Base-by-base conservation (phyloP, 495 filamentous ascomycete genomes). In the Aspergillus avenaceus region DNA sequence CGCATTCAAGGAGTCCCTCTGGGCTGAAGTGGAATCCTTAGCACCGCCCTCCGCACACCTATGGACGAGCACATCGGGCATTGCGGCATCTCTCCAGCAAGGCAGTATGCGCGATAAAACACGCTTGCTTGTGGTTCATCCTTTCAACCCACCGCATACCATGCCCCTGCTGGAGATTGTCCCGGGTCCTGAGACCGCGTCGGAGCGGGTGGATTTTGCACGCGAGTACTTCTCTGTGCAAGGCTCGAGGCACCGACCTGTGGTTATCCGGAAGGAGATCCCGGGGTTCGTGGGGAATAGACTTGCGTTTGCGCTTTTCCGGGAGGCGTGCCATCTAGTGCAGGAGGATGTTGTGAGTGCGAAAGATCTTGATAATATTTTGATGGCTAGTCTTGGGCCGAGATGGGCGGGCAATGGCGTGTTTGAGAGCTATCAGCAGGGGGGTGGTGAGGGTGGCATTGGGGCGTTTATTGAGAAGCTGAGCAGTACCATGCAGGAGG, bases 81-180 rank as follows among this genome's bases (percentile, higher is more conserved):
- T 83, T 23, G 67, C 79, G 0, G 76, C 79, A 0, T 77, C 72
- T 1, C 57, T 50, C 28, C 80, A 84, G 45, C 56, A 56, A 14
- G 31, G 21, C 1, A 27, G 38, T 0, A 68, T 78, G 63, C 41
- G 60, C 19, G 70, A 79, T 25, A 69, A 62, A 12, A 65, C 58
- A 8, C 65, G 80, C 2, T 54, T 84, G 4, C 48, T 83, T 0
- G 72, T 83, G 4, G 79, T 79, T 16, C 83, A 84, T 56, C 81
- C 81, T 1, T 86, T 80, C 52, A 84, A 85, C 32, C 82, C 79
- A 14, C 83, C 80, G 6, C 79, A 85, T 56, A 69, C 84, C 24
- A 83, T 85, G 74, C 81, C 82, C 0, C 54, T 84, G 0, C 62
- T 84, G n/a, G 80, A 84, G 60, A 61, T 83, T 46, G 82, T 84